Evolutionary conservation across 768 basidiomycete genomes (phyloP), one percentile per base, ranked within the genome.

Genomic region (Sistotremastrum niveocremeum): DNA sequence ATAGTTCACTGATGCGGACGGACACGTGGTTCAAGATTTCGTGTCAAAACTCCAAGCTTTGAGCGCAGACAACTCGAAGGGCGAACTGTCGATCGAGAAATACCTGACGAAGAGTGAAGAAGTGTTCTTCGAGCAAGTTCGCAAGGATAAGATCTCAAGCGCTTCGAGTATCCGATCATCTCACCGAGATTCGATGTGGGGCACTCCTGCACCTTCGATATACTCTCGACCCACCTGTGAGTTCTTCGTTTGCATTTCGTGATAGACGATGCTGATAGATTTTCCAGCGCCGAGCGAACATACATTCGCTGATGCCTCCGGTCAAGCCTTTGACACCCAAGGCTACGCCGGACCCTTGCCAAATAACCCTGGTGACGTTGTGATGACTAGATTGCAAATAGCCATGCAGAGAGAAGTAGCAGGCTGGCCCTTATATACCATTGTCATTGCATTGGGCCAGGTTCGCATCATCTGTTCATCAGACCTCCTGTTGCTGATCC

Each of bases 1-100:
- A 8, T 44, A 90, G 84, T 95, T 95, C 64, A 94, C 91, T 20
- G 91, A 94, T 60, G 72, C 86, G 1, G 89, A 94, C 59, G 91
- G 91, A 34, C 87, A 87, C 41, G 90, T 95, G 42, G 84, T 89
- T 7, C 75, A 81, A 34, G 81, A 86, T 46, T 95, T 94, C 62
- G 85, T 90, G 6, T 78, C 84, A 55, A 89, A 84, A 60, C 64
- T 95, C 37, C 83, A 88, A 57, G 58, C 58, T 47, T 72, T 94
- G 48, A 80, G 74, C 39, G 70, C 89, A 0, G 84, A 88, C 46
- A 95, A 94, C 60, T 91, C 91, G 4, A 86, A 89, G 65, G 75
- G 78, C 45, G 90, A 94, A 53, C 61, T 95, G 29, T 94, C 88
- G 33, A 95, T 95, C 53, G 91, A 94, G 60, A 84, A 84, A 60